Evolutionary conservation across 306 rosid species (phyloP), one percentile per base, ranked within the genome.

Genomic region (Notholithocarpus densiflorus): DNA sequence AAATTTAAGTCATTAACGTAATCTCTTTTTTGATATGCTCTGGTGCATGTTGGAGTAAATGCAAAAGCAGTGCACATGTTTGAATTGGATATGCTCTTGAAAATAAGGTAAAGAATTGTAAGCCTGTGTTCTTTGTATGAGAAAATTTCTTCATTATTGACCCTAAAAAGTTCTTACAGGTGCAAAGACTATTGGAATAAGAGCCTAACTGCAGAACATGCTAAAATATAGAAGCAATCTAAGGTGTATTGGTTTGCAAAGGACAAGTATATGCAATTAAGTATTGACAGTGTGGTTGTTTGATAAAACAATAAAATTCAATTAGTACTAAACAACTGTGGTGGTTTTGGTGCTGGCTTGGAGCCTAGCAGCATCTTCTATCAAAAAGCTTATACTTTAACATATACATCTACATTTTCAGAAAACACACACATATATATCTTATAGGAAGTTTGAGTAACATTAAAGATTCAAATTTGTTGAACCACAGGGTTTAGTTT

Each of bases 231-330:
- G 93, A 88, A 88, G 80, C 97, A 92, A 85, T 72, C 90, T 17
- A 94, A 86, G 88, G 95, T 83, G 37, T 86, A 56, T 80, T 94
- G 97, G 98, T 86, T 90, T 80, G 43, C 66, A 57, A 94, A 92
- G 85, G 81, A 92, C 73, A 75, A 82, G 54, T 34, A 6, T 87
- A 80, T 57, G 26, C 26, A 24, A 24, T 24, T 27, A 27, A 3
- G 29, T 27, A 27, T 27, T 27, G 29, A 27, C 29, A 27, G 2
- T 2, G 29, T 27, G 82, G 68, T 84, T 60, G 20, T 17, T 72
- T 40, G n/a, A 18, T 68, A 34, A 72, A 23, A 26, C 43, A 53
- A 71, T 74, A 61, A 31, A 27, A 21, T 19, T 37, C 43, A 37
- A 37, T n/a, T 4, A 13, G 68, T 52, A 57, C 29, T 27, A 65